A percentile compares a stretch with the other conserved stretches of the same genome.
phyloP scores from a whole-genome alignment of 192 early-diverging fungal species.

The Umbelopsis sp. region DNA sequence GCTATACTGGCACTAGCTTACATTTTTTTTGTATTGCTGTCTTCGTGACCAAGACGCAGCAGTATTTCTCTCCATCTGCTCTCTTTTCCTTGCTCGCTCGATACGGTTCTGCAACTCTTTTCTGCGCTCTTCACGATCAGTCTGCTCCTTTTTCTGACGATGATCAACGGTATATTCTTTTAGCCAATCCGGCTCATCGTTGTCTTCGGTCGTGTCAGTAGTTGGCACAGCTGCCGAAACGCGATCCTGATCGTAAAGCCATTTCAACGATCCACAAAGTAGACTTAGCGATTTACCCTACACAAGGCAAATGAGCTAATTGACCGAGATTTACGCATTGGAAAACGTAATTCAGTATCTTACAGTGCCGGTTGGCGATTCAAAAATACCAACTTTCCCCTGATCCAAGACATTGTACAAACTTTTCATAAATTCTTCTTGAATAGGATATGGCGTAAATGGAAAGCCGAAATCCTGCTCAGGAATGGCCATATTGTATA shows the following conservation, averaged over 20 bases:
- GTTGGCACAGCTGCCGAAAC: not conserved
- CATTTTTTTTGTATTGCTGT: conserved; percentile 26
- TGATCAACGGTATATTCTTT: conserved; percentile 26
- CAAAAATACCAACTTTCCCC: conserved; percentile 79
- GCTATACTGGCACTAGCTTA: not conserved
- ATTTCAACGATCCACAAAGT: conserved; percentile 82
- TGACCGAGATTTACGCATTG: not conserved
- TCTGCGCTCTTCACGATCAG: conserved; percentile 7
- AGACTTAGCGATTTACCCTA: conserved; percentile 90
- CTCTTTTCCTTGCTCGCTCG: conserved; percentile 19
- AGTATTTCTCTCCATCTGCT: conserved; percentile 22
- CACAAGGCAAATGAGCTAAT: not conserved
- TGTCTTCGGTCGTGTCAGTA: not conserved
- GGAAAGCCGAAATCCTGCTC: conserved; percentile 56
- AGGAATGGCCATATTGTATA: not conserved
- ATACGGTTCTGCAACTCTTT: conserved; percentile 42
- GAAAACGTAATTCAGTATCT: conserved; percentile 2
- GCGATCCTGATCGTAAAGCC: conserved; percentile 68
- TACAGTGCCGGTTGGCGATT: conserved; percentile 91
- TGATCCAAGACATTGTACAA: conserved; percentile 73
- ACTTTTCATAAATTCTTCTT: conserved; percentile 75
- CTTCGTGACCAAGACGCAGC: conserved; percentile 21
- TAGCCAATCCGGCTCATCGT: conserved; percentile 54
- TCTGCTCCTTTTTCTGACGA: conserved; percentile 14
- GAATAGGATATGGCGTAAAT: conserved; percentile 73